Conservation (phyloP, 2,329 filamentous ascomycete species). For the Fusarium devonianum region DNA sequence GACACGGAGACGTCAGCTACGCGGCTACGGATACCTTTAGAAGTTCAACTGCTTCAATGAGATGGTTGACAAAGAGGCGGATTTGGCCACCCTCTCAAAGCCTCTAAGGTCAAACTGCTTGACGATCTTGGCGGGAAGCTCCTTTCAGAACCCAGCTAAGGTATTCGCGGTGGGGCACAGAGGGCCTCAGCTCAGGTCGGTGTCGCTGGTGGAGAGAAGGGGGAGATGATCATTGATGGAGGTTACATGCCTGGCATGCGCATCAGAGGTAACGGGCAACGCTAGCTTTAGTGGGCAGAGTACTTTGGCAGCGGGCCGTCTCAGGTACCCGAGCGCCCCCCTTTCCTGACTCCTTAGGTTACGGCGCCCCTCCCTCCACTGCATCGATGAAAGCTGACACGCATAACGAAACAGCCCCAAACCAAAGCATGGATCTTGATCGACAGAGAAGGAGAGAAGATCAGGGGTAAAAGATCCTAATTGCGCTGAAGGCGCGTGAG, state of each 20-base stretch:
- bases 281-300: conserved; percentile 14
- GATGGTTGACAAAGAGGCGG: background rate
- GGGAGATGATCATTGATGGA: conserved; percentile 34
- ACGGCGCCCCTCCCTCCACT: no score
- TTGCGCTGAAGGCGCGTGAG: background rate
- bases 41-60: background rate
- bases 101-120: no score
- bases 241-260: conserved; percentile 14
- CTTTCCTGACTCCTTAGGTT: background rate
- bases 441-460: conserved; percentile 5
- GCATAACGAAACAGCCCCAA: conserved; percentile 27
- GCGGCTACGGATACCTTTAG: no score
- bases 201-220: conserved; percentile 29
- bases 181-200: conserved; percentile 25
- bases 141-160: conserved; percentile 11
- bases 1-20: background rate
- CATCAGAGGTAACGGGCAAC: conserved; percentile 11
- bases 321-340: conserved; percentile 21
- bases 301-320: conserved; percentile 10
- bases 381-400: conserved; percentile 36
- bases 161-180: conserved; percentile 26
- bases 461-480: conserved; percentile 7
- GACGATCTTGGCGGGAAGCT: background rate
- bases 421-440: conserved; percentile 2
- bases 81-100: background rate